phyloP scores from a whole-genome alignment of 257 asterid species.

The Paulownia fortunei region DNA sequence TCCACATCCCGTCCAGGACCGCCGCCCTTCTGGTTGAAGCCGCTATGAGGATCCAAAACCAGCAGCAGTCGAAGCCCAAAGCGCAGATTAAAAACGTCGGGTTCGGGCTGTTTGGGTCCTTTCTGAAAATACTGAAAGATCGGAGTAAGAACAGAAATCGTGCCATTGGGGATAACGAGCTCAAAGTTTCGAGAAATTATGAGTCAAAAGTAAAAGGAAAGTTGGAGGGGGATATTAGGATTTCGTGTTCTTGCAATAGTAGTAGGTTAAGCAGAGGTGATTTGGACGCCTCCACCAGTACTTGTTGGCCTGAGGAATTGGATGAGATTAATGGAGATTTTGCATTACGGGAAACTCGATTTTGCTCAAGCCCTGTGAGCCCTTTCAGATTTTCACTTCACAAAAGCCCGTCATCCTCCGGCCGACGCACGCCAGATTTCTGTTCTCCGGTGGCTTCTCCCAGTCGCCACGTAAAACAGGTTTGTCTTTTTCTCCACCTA shows the following conservation, averaged over 20 bases:
- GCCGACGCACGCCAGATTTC: slow-evolving; percentile 60
- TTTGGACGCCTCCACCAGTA: slow-evolving; percentile 30
- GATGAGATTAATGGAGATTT: slow-evolving; percentile 25
- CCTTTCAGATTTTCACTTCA: slow-evolving; percentile 54
- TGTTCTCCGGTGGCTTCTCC: slow-evolving; percentile 74
- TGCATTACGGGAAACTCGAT: slow-evolving; percentile 28
- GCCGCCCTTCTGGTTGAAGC: slow-evolving; percentile 71
- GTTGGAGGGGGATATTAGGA: neutral
- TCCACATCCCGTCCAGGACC: slow-evolving; percentile 58
- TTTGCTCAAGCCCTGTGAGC: slow-evolving; percentile 34
- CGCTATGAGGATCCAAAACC: slow-evolving; percentile 76
- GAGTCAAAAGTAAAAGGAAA: neutral
- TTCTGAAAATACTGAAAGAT: slow-evolving; percentile 58
- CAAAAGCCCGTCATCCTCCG: slow-evolving; percentile 48
- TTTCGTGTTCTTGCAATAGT: slow-evolving; percentile 31
- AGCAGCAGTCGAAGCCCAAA: slow-evolving; percentile 40
- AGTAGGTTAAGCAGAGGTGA: slow-evolving; percentile 21
- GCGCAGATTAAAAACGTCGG: slow-evolving; percentile 40
- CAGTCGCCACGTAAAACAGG: slow-evolving; percentile 49
- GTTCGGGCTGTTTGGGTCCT: slow-evolving; percentile 61
- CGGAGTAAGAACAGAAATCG: slow-evolving; percentile 52
- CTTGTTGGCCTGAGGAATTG: slow-evolving; percentile 17
- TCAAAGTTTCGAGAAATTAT: neutral
- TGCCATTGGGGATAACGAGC: slow-evolving; percentile 28
- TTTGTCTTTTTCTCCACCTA: slow-evolving; percentile 22